Evolutionary conservation across 805 yeast species (phyloP).

Genomic region (Kodamaea laetipori): DNA sequence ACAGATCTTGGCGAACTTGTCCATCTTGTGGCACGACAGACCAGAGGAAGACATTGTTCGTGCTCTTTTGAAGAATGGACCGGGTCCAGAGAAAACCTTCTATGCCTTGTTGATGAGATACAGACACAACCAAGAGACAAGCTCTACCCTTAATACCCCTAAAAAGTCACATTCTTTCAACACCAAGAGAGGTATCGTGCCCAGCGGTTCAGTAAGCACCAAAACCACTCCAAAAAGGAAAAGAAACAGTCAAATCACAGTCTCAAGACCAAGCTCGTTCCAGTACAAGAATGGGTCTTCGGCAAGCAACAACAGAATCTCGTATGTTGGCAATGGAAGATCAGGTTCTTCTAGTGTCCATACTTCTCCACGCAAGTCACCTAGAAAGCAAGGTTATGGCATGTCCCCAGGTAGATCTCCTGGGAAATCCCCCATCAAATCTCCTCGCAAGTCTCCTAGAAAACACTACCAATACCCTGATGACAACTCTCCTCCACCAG

Average conservation of each 20-base stretch:
- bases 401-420: slow-evolving; percentile 37
- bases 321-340: slow-evolving; percentile 8
- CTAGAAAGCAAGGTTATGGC: slow-evolving; percentile 22
- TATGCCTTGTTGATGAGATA: slow-evolving; percentile 48
- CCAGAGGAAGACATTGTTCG: slow-evolving; percentile 41
- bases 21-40: slow-evolving; percentile 61
- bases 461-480: slow-evolving; percentile 20
- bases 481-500: slow-evolving; percentile 24
- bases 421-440: slow-evolving; percentile 20
- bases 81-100: slow-evolving; percentile 49
- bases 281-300: slow-evolving; percentile 37
- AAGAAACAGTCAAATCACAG: slow-evolving; percentile 35
- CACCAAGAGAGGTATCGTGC: slow-evolving; percentile 18
- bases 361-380: slow-evolving; percentile 29
- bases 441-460: slow-evolving; percentile 24
- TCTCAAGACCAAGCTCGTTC: slow-evolving; percentile 45
- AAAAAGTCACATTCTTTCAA: slow-evolving; percentile 19
- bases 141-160: slow-evolving; percentile 13
- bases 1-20: slow-evolving; percentile 55
- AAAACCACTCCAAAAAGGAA: slow-evolving; percentile 28
- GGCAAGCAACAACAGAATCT: slow-evolving; percentile 21
- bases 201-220: slow-evolving; percentile 23
- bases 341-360: slow-evolving; percentile 37
- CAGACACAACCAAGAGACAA: slow-evolving; percentile 37
- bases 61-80: slow-evolving; percentile 39